Conservation (phyloP, 1,139 yeast species). For the Candida frijolesensis region DNA sequence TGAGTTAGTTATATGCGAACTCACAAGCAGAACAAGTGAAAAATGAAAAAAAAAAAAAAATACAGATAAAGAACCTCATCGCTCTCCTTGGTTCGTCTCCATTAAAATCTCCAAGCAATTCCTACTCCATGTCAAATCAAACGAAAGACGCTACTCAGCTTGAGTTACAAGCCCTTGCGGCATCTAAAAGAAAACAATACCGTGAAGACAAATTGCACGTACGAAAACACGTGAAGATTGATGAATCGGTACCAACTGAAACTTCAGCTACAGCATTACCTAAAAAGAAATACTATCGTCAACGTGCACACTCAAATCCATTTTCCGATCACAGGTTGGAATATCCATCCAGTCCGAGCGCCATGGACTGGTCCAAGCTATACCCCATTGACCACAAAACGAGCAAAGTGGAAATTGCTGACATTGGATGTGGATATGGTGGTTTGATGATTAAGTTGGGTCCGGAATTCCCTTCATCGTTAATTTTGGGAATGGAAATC, state of each 20-base stretch:
- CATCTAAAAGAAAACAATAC: conserved; percentile 40
- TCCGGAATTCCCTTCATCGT: conserved; percentile 68
- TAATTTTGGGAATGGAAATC: conserved; percentile 94
- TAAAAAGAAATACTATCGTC: conserved; percentile 87
- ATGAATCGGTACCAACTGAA: conserved; percentile 13
- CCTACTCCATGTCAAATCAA: background rate
- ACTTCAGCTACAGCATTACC: conserved; percentile 42
- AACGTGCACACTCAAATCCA: conserved; percentile 97
- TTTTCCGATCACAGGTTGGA: conserved; percentile 92
- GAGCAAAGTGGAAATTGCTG: conserved; percentile 82
- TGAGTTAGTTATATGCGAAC: too few relatives aligned
- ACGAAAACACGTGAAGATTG: conserved; percentile 34
- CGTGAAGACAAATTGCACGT: conserved; percentile 41
- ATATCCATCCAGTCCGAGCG: conserved; percentile 77
- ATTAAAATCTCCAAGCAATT: background rate
- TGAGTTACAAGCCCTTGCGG: background rate
- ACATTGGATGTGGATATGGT: conserved; percentile 97
- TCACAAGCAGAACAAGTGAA: background rate
- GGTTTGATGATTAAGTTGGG: conserved; percentile 84
- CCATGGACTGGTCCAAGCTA: conserved; percentile 83
- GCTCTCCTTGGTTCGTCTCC: background rate
- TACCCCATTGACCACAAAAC: conserved; percentile 63
- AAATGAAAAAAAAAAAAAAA: conserved; percentile 1
- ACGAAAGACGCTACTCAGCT: background rate
- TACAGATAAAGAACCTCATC: background rate